phyloP scores from a whole-genome alignment of 352 stramenopile species.

The Globisporangium uncinulatum region DNA sequence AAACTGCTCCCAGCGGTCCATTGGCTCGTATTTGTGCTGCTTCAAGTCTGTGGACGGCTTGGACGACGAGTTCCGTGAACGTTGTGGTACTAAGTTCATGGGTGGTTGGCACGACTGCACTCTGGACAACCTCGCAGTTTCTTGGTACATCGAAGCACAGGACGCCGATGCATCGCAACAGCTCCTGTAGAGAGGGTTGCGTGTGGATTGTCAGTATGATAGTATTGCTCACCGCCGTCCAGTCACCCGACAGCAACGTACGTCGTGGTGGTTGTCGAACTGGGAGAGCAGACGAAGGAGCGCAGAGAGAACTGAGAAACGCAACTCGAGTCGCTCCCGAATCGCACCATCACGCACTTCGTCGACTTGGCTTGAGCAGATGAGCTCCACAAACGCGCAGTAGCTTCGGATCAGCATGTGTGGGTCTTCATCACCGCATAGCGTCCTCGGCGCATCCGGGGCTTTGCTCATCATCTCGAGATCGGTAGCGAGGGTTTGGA shows the following conservation, averaged over 20 bases:
- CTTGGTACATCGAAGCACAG: constrained; percentile 8
- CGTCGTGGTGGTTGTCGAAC: not conserved
- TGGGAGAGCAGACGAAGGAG: constrained; percentile 6
- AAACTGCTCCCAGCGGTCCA: constrained; percentile 7
- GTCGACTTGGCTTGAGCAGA: constrained; percentile 9
- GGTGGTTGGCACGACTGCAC: not conserved
- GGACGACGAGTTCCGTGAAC: constrained; percentile 9
- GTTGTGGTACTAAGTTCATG: not conserved
- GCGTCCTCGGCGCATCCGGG: not conserved
- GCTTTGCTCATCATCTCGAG: not conserved
- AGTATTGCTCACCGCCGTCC: not conserved
- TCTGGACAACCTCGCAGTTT: constrained; percentile 6
- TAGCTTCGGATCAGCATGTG: not conserved
- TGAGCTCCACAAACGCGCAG: constrained; percentile 9
- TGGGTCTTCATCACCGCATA: not conserved
- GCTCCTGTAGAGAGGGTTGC: not conserved
- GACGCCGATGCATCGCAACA: constrained; percentile 10
- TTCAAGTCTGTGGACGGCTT: constrained; percentile 3
- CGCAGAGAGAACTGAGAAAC: constrained; percentile 6
- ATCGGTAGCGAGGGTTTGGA: constrained; percentile 3
- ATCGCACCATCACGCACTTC: constrained; percentile 7
- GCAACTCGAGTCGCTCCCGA: constrained; percentile 2
- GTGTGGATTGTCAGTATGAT: not conserved
- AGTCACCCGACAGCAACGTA: not conserved
- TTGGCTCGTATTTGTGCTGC: not conserved